These are phyloP conservation scores for Aspergillus calidoustus DNA, from an alignment of 2,329 filamentous ascomycete species.

Conservation along the genomic window DNA sequence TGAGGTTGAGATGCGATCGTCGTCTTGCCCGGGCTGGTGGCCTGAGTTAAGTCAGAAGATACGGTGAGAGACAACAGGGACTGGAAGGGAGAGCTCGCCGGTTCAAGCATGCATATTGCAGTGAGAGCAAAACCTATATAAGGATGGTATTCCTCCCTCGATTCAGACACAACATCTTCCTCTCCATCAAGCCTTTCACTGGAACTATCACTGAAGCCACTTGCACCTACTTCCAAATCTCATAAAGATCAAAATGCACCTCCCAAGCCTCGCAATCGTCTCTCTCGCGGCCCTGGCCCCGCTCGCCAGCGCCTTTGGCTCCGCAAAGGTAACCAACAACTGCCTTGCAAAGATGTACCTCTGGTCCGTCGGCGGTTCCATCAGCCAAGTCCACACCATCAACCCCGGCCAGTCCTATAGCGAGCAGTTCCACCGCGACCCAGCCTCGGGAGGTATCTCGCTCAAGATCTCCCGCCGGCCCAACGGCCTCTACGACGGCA, in stretches of 20 bases:
- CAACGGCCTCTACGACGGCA: constrained; percentile 43
- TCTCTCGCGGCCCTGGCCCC: constrained; percentile 39
- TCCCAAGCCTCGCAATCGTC: constrained; percentile 34
- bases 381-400: constrained; percentile 37
- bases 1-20: constrained; percentile 3
- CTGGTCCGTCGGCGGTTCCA: constrained; percentile 43
- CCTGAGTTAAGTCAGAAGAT: not conserved
- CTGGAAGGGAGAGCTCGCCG: not conserved
- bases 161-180: not conserved
- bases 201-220: not conserved
- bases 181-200: not conserved
- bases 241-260: constrained; percentile 35
- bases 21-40: not conserved
- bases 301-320: constrained; percentile 39
- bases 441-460: constrained; percentile 46
- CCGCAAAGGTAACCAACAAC: constrained; percentile 46
- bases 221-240: not conserved
- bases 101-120: not conserved
- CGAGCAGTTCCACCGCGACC: constrained; percentile 41
- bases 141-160: constrained; percentile 4
- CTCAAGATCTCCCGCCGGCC: constrained; percentile 46
- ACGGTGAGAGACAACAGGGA: not conserved
- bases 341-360: constrained; percentile 44
- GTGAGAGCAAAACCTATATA: constrained; percentile 13
- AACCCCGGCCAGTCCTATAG: constrained; percentile 38